Percentiles rank a stretch among this genome's conserved stretches.
These are phyloP conservation scores for Cutaneotrichosporon sp. DNA, from an alignment of 1,284 basidiomycete species.

Conservation along the genomic window DNA sequence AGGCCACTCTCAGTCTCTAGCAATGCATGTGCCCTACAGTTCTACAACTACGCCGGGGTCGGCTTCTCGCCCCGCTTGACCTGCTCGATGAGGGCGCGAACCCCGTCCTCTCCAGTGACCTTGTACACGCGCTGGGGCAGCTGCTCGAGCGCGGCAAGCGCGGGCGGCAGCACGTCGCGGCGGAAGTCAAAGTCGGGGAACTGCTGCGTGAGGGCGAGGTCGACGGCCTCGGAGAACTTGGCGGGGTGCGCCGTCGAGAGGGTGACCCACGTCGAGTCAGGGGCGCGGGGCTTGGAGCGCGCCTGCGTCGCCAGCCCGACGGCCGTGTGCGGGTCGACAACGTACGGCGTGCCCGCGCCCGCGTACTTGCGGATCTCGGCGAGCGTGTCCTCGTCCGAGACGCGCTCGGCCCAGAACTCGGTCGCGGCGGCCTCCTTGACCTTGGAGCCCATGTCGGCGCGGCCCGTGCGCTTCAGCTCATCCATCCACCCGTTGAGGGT, in stretches of 20 bases:
- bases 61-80: slow-evolving; percentile 48
- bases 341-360: slow-evolving; percentile 60
- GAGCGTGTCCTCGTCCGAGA: slow-evolving; percentile 83
- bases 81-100: slow-evolving; percentile 68
- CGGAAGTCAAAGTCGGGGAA: slow-evolving; percentile 71
- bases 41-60: slow-evolving; percentile 17
- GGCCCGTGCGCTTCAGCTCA: slow-evolving; percentile 75
- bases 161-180: slow-evolving; percentile 72
- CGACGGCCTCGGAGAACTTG: slow-evolving; percentile 95
- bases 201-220: slow-evolving; percentile 64
- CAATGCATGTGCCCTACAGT: background rate
- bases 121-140: slow-evolving; percentile 74
- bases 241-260: slow-evolving; percentile 97
- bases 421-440: slow-evolving; percentile 72
- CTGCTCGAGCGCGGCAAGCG: slow-evolving; percentile 76
- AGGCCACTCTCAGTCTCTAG: too few species aligned
- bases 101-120: slow-evolving; percentile 68
- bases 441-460: slow-evolving; percentile 68
- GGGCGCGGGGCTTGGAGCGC: slow-evolving; percentile 28
- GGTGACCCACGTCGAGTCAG: slow-evolving; percentile 73
- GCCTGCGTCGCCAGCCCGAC: slow-evolving; percentile 74
- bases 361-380: slow-evolving; percentile 77
- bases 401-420: slow-evolving; percentile 87
- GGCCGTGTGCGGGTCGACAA: slow-evolving; percentile 96
- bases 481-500: slow-evolving; percentile 84